Evolutionary conservation across 805 yeast genomes (phyloP).

Genomic region (Zygosaccharomyces siamensis): DNA sequence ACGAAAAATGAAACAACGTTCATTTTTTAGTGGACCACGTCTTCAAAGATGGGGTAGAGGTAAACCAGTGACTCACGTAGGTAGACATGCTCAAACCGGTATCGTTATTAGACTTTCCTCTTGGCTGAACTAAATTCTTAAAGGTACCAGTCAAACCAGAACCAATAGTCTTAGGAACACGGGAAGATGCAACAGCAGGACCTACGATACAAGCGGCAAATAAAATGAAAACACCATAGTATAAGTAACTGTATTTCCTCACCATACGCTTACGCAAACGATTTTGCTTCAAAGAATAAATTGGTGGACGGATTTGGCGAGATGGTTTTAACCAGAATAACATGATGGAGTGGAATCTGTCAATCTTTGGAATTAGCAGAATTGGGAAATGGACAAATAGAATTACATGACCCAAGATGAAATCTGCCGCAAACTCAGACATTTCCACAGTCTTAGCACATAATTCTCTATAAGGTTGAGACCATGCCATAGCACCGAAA

Average conservation of each 20-base stretch:
- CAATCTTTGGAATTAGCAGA: slow-evolving; percentile 77
- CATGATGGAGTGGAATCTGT: slow-evolving; percentile 97
- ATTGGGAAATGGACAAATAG: slow-evolving; percentile 87
- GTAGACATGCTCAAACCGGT: slow-evolving; percentile 52
- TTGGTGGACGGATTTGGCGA: slow-evolving; percentile 89
- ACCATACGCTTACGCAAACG: slow-evolving; percentile 97
- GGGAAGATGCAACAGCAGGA: slow-evolving; percentile 80
- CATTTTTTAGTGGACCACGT: slow-evolving; percentile 50
- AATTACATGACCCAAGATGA: slow-evolving; percentile 83
- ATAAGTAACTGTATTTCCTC: slow-evolving; percentile 81
- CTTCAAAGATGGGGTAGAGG: slow-evolving; percentile 47
- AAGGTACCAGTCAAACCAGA: slow-evolving; percentile 37
- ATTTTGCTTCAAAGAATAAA: slow-evolving; percentile 93
- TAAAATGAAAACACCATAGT: slow-evolving; percentile 61
- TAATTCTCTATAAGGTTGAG: slow-evolving; percentile 95
- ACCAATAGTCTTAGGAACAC: slow-evolving; percentile 38
- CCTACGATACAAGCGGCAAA: slow-evolving; percentile 79
- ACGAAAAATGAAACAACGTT: background rate
- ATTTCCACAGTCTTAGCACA: slow-evolving; percentile 89
- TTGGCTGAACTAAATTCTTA: slow-evolving; percentile 85
- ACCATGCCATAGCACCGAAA: slow-evolving; percentile 87
- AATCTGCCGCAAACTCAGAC: slow-evolving; percentile 96
- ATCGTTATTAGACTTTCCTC: slow-evolving; percentile 74
- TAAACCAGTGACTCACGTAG: slow-evolving; percentile 37
- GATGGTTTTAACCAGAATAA: slow-evolving; percentile 98